These are phyloP conservation scores for Raphanus hybrid DNA, from an alignment of 441 rosid species.

Conservation along the genomic window DNA sequence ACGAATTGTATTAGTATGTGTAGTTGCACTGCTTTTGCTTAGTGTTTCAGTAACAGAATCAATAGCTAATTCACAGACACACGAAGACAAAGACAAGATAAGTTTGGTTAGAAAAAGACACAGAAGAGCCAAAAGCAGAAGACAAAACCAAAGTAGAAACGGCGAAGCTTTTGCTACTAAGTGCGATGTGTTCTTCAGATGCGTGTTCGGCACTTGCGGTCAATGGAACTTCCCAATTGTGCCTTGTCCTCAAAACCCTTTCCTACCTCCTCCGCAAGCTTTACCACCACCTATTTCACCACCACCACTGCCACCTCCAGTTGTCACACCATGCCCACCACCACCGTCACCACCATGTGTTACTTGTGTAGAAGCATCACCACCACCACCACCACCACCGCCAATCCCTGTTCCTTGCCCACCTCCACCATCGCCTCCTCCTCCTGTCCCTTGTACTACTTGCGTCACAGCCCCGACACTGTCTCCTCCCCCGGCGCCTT, in stretches of 20 bases:
- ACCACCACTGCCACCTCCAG: neutral
- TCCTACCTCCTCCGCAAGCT: conserved; percentile 33
- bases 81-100: conserved; percentile 14
- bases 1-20: conserved; percentile 14
- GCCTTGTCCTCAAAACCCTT: conserved; percentile 45
- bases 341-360: conserved; percentile 37
- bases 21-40: conserved; percentile 33
- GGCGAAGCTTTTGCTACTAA: conserved; percentile 18
- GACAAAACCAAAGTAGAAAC: conserved; percentile 20
- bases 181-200: conserved; percentile 38
- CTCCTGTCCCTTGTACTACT: conserved; percentile 13
- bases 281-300: conserved; percentile 20
- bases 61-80: conserved; percentile 27
- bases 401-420: conserved; percentile 33
- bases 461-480: conserved; percentile 3
- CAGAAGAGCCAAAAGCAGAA: conserved; percentile 24
- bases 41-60: conserved; percentile 33
- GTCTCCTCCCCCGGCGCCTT: conserved; percentile 31
- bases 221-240: conserved; percentile 41
- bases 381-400: conserved; percentile 35
- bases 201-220: conserved; percentile 37
- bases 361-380: conserved; percentile 31
- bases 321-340: conserved; percentile 24
- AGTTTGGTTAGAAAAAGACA: conserved; percentile 9
- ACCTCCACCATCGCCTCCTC: conserved; percentile 26